Base-by-base conservation (phyloP, 495 filamentous ascomycete genomes). In the Glarea lozoyensis region DNA sequence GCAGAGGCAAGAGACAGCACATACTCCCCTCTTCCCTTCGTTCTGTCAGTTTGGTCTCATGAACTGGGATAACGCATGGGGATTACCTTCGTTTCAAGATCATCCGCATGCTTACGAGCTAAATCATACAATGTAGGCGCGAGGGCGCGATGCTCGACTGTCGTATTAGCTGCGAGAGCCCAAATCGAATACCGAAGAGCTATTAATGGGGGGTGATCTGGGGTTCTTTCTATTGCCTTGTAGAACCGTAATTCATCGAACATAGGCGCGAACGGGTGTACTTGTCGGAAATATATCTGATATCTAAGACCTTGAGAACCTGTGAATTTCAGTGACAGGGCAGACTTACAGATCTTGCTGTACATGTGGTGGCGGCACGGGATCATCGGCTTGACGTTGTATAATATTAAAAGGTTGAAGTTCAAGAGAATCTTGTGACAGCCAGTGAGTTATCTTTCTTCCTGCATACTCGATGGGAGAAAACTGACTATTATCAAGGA, bases 181-280 rank as follows among this genome's bases (percentile, higher is more conserved):
- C 90, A 96, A 62, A 94, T 90, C 24, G 82, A 84, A 61, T 95
- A 96, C 25, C 90, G 81, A 25, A 96, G 66, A 50, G 80, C 84
- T 1, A 94, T 75, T 7, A 88, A 86, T 19, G 86, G 73, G 7
- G 12, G 9, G 29, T 20, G 27, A 11, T 6, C 18, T 24, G 68
- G 69, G 55, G 82, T 82, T 75, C 93, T 77, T 20, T 79, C 78
- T 20, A 85, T 78, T 31, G 86, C 63, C 22, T 20, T 13, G 24
- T 12, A 34, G 60, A 88, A 94, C 29, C 87, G 73, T 38, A 78
- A 80, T 46, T 79, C 83, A 56, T 96, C 88, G 37, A 95, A 77
- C 62, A 95, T 82, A 1, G 90, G 87, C 24, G 82, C 45, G 1
- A 80, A 83, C 5, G 84, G 80, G 53, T 94, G 82, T 16, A 93